Evolutionary conservation across 108 stramenopile genomes (phyloP).

Genomic region (Cyclostephanos tholiformis): DNA sequence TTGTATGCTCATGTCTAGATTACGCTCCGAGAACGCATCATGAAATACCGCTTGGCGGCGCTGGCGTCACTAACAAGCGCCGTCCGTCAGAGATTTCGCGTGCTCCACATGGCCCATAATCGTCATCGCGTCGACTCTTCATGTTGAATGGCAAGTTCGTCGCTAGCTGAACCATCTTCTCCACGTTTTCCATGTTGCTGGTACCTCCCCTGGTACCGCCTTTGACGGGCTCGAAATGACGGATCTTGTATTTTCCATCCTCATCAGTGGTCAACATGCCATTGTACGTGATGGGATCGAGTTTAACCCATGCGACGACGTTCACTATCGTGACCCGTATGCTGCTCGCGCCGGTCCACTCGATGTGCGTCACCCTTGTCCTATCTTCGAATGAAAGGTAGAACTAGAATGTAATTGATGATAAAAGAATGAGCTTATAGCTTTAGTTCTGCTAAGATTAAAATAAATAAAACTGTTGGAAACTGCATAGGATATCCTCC

Average conservation of each 20-base stretch:
- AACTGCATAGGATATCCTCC: conserved; percentile 6
- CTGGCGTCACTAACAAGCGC: background rate
- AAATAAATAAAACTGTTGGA: background rate
- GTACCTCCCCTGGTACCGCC: background rate
- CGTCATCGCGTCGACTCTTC: background rate
- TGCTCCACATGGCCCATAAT: background rate
- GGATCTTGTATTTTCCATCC: background rate
- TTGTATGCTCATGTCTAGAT: too few species aligned
- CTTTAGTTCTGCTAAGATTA: too few species aligned
- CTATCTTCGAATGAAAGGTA: too few species aligned
- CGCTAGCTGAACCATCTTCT: background rate
- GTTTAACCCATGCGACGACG: background rate
- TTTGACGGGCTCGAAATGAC: background rate
- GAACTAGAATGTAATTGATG: too few species aligned
- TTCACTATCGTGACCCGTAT: background rate
- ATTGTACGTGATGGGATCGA: conserved; percentile 1
- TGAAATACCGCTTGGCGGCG: too few species aligned
- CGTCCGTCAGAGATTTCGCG: background rate
- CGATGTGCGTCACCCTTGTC: background rate
- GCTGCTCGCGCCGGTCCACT: background rate
- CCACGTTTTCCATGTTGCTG: background rate
- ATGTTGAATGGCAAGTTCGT: background rate
- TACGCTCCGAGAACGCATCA: too few species aligned
- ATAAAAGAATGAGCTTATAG: too few species aligned
- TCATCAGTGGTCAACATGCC: background rate